phyloP scores from a whole-genome alignment of 208 protist species.

The Tritrichomonas musculus region DNA sequence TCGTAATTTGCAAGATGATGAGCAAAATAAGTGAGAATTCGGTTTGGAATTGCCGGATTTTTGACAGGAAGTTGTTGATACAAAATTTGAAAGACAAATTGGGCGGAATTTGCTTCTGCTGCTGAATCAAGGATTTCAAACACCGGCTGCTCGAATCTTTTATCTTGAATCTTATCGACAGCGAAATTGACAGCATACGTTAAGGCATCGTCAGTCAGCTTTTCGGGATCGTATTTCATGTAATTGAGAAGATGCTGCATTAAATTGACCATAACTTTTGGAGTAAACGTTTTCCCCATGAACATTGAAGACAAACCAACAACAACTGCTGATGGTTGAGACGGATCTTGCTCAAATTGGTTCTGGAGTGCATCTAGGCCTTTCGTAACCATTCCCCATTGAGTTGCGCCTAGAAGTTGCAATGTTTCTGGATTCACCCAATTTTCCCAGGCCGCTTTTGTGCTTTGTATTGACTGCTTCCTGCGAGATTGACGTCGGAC shows the following conservation, averaged over 20 bases:
- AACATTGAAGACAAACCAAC: neutral
- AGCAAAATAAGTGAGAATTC: neutral
- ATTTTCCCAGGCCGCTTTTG: neutral
- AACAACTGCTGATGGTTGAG: neutral
- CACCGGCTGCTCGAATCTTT: neutral
- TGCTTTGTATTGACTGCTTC: neutral
- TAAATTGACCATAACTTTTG: slow-evolving; percentile 28
- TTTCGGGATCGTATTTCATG: neutral
- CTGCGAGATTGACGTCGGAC: neutral
- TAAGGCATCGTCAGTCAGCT: slow-evolving; percentile 3
- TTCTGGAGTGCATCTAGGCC: neutral
- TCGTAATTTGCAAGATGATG: neutral
- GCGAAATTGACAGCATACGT: neutral
- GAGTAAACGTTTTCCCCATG: slow-evolving; percentile 15
- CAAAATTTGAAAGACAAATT: neutral
- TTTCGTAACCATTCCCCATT: neutral
- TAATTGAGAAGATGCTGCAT: neutral
- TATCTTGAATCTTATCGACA: slow-evolving; percentile 6
- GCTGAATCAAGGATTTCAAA: slow-evolving; percentile 1
- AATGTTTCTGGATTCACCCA: neutral
- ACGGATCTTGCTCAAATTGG: slow-evolving; percentile 4
- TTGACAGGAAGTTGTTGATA: neutral
- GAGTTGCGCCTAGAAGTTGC: neutral
- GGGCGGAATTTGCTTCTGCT: neutral
- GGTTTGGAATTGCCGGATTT: neutral